Conservation (phyloP, 2,329 filamentous ascomycete species). For the Fusarium circinatum region DNA sequence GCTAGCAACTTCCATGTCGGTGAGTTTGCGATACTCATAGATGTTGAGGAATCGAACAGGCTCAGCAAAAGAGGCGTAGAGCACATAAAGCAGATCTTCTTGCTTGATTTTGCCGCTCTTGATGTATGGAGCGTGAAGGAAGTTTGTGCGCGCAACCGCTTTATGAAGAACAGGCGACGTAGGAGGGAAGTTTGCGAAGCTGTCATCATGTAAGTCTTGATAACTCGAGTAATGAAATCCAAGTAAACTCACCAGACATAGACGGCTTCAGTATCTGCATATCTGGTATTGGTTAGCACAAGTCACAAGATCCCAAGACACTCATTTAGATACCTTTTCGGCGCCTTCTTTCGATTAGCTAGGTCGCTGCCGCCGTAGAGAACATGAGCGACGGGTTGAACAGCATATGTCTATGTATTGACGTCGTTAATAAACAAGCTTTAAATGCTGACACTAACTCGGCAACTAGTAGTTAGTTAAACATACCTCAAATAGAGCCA, state of each 20-base stretch:
- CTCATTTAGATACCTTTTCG: slow-evolving; percentile 48
- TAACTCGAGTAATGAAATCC: not conserved
- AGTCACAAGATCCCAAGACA: not conserved
- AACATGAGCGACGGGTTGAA: slow-evolving; percentile 52
- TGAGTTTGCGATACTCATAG: slow-evolving; percentile 77
- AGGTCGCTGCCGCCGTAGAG: slow-evolving; percentile 51
- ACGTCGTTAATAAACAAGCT: not conserved
- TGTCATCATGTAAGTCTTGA: slow-evolving; percentile 10
- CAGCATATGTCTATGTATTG: slow-evolving; percentile 51
- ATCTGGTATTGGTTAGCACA: slow-evolving; percentile 43
- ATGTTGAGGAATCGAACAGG: slow-evolving; percentile 70
- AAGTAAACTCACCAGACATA: slow-evolving; percentile 47
- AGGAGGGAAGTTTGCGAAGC: slow-evolving; percentile 47
- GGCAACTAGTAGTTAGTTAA: not conserved
- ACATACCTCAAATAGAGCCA: slow-evolving; percentile 54
- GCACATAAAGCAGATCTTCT: slow-evolving; percentile 53
- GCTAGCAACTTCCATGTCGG: slow-evolving; percentile 74
- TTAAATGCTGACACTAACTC: not conserved
- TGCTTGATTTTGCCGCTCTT: slow-evolving; percentile 51
- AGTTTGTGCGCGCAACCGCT: slow-evolving; percentile 54
- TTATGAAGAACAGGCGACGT: slow-evolving; percentile 47
- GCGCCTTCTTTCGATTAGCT: slow-evolving; percentile 44
- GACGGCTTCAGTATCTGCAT: slow-evolving; percentile 54
- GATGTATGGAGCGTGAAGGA: slow-evolving; percentile 51
- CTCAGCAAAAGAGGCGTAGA: slow-evolving; percentile 71